A percentile compares a stretch with the other conserved stretches of the same genome.
Evolutionary conservation across 306 rosid genomes (phyloP).

Genomic region (Hippophae tibetana): DNA sequence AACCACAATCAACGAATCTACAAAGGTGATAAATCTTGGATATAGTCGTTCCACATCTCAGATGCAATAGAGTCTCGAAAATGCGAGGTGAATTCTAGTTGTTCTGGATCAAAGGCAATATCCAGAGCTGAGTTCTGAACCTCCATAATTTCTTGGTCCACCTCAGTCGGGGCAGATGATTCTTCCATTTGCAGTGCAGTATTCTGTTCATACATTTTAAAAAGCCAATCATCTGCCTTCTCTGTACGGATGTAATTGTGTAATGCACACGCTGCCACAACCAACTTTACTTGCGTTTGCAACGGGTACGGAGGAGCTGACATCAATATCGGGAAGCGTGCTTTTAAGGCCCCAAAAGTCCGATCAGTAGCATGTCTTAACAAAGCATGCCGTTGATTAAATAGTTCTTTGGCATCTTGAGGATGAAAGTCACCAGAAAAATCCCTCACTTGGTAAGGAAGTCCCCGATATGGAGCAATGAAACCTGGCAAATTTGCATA

Average conservation of each 20-base stretch:
- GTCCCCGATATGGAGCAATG: constrained; percentile 58
- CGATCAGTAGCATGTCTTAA: constrained; percentile 44
- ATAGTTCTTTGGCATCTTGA: constrained; percentile 58
- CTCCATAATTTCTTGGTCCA: constrained; percentile 23
- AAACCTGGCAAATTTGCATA: constrained; percentile 73
- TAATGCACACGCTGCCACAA: constrained; percentile 70
- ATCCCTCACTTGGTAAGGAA: constrained; percentile 43
- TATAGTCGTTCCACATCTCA: constrained; percentile 68
- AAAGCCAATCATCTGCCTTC: constrained; percentile 70
- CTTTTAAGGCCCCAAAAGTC: constrained; percentile 55
- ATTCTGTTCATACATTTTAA: constrained; percentile 47
- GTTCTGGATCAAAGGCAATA: constrained; percentile 35
- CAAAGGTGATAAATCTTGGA: constrained; percentile 39
- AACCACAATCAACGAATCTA: constrained; percentile 25
- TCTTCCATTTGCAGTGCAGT: constrained; percentile 32
- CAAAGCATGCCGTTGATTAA: constrained; percentile 71
- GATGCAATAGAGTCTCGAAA: constrained; percentile 56
- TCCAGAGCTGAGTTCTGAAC: constrained; percentile 26
- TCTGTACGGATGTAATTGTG: constrained; percentile 71
- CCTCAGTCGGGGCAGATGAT: constrained; percentile 32
- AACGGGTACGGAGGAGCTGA: constrained; percentile 77
- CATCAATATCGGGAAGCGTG: constrained; percentile 70
- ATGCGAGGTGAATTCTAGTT: constrained; percentile 36
- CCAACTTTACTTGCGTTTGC: constrained; percentile 83
- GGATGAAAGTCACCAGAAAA: constrained; percentile 56